A percentile compares a stretch with the other conserved stretches of the same genome.
These are phyloP conservation scores for Imleria badia DNA, from an alignment of 768 basidiomycete species.

Conservation along the genomic window DNA sequence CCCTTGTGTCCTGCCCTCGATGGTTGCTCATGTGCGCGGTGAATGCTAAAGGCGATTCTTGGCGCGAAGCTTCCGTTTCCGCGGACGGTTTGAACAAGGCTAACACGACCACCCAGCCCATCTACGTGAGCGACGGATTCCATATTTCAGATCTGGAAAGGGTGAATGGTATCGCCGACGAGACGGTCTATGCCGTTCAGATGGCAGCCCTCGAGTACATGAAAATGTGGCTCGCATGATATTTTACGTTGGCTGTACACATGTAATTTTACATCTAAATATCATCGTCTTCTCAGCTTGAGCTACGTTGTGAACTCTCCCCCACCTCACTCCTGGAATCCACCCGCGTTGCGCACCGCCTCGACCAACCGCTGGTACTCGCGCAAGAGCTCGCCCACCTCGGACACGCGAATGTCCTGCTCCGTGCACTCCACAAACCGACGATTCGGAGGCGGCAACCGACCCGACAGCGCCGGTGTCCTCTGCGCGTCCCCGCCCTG, in stretches of 20 bases:
- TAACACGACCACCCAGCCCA: constrained; percentile 55
- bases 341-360: constrained; percentile 56
- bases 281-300: too few relatives aligned
- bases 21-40: not conserved
- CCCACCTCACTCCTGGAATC: constrained; percentile 23
- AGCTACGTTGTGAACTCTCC: not conserved
- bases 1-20: not conserved
- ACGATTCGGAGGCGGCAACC: constrained; percentile 59
- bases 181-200: constrained; percentile 55
- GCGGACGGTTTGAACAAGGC: constrained; percentile 45
- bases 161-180: constrained; percentile 42
- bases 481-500: constrained; percentile 32
- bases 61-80: constrained; percentile 69
- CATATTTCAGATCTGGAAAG: constrained; percentile 62
- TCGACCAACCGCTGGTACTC: constrained; percentile 84
- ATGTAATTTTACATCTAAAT: too few relatives aligned
- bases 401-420: constrained; percentile 78
- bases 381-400: constrained; percentile 73
- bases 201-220: constrained; percentile 50
- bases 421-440: constrained; percentile 71
- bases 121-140: constrained; percentile 61
- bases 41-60: constrained; percentile 59
- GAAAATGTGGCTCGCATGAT: constrained; percentile 50
- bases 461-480: constrained; percentile 34
- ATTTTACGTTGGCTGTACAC: not conserved